Base-by-base conservation (phyloP, 352 stramenopile species). In the Globisporangium acanthophoron region DNA sequence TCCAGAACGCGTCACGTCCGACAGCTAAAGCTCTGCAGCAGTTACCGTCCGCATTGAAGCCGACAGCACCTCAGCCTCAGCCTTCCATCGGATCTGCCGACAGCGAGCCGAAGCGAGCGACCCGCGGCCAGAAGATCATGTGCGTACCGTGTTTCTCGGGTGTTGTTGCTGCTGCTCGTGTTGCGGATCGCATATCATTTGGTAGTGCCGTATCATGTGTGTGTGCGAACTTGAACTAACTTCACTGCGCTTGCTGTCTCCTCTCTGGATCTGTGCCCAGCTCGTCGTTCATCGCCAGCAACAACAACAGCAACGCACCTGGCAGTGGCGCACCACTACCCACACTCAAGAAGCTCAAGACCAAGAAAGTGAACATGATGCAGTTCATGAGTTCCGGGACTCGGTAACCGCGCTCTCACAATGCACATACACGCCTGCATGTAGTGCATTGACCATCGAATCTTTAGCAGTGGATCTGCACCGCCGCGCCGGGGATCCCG, bases 351-450 rank as follows among this genome's bases (percentile, higher is more conserved):
- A 50, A 51, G 16, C 50, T 27, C 24, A 87, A 85, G 40, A 55
- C 41, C 0, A 90, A 88, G 61, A 88, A 79, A 51, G 72, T 92
- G 54, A 73, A 92, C 62, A 90, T 92, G 82, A 90, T 92, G 8
- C 82, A 84, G 46, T 92, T 92, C 54, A 90, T 90, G 82, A 87
- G 62, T 52, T 67, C 67, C 7, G 74, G 74, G 3, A 62, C 70
- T 29, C 52, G 39, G 29, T 56, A 52, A 45, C 24, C 24, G 24
- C 24, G 13, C 40, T 11, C 40, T 45, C 40, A 15, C 18, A 45
- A 45, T 45, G 40, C 20, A 35, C 24, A 24, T 1, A 29, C 45
- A 11, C 21, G 24, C 24, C 24, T 27, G 24, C 24, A 27, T 27
- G 24, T 27, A 27, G 24, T 27, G 24, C 24, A 27, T 27, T 37